Evolutionary conservation across 805 yeast species (phyloP), one percentile per base, ranked within the genome.

Genomic region (Wickerhamiella siamensis): DNA sequence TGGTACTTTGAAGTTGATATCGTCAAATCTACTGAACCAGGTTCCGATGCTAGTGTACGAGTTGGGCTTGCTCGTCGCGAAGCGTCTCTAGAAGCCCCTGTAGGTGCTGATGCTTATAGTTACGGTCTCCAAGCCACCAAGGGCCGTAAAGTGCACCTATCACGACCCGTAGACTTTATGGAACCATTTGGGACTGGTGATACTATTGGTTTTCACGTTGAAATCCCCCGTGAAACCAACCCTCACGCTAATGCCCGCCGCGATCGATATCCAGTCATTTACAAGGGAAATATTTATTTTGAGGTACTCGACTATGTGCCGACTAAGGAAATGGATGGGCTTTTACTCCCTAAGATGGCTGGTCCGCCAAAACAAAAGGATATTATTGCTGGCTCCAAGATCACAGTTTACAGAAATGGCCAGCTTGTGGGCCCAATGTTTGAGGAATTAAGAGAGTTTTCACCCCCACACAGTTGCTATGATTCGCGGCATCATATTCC

Each of bases 21-120:
- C 2, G 42, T 75, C 4, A 59, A 59, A 22, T 68, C 70, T 4
- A 53, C 55, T 36, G 52, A 49, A 14, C 29, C 40, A 4, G 43
- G 35, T 4, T 41, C 41, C 3, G 57, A 47, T n/a, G 59, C 61
- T 2, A 88, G 87, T 57, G 84, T 91, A 1, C 63, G 98, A 22
- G 55, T 87, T 22, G 99, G 99, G 0, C 55, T 88, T 31, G 79
- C 79, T 0, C 65, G 97, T 40, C 70, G 84, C 47, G 97, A 88
- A 54, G 91, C 95, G 2, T 74, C 84, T 39, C 60, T 87, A 35
- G 96, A 88, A 51, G 94, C 94, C 0, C 97, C 99, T 0, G 91
- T 87, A 4, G 99, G 99, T 2, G 83, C 74, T 53, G 97, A 91
- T 59, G 88, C 86, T 0, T 91, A 86, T 61, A 88, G 95, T 0